phyloP scores from a whole-genome alignment of 2,329 filamentous ascomycete species.

The Diatrype stigma region DNA sequence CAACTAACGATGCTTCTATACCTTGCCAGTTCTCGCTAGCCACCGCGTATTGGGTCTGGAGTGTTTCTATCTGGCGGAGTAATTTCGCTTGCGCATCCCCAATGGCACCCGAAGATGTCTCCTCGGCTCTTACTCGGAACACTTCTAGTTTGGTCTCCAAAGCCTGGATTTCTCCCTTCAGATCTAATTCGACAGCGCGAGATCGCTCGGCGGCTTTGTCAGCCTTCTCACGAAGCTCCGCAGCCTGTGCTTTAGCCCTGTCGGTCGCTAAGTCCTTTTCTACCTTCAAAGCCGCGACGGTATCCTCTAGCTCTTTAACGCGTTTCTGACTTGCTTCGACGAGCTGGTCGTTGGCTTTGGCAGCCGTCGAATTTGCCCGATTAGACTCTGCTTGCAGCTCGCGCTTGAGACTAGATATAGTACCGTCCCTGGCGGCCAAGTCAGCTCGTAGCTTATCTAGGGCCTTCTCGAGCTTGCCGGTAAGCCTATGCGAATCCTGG shows the following conservation, averaged over 20 bases:
- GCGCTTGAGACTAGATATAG: constrained; percentile 63
- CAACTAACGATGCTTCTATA: constrained; percentile 81
- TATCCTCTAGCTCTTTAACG: constrained; percentile 50
- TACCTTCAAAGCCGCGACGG: constrained; percentile 62
- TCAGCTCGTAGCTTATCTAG: constrained; percentile 60
- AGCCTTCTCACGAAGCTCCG: constrained; percentile 68
- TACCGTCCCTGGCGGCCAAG: constrained; percentile 57
- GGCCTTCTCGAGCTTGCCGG: constrained; percentile 28
- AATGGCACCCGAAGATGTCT: constrained; percentile 76
- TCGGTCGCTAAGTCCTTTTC: constrained; percentile 75
- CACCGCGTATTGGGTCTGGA: constrained; percentile 91
- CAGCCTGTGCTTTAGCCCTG: constrained; percentile 60
- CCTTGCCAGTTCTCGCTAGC: constrained; percentile 98
- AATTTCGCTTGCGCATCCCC: constrained; percentile 87
- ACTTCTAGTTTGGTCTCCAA: constrained; percentile 89
- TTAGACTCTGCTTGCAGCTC: constrained; percentile 66
- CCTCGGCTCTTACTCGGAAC: constrained; percentile 80
- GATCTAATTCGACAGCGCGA: constrained; percentile 66
- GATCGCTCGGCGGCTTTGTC: constrained; percentile 69
- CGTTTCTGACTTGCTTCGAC: constrained; percentile 59
- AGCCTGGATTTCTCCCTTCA: constrained; percentile 71
- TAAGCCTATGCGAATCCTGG: constrained; percentile 32
- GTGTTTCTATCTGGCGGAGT: constrained; percentile 86
- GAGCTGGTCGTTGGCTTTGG: constrained; percentile 62
- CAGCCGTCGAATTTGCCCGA: constrained; percentile 62